Evolutionary conservation across 2,329 filamentous ascomycete species (phyloP).

Genomic region (Penicillium decumbens): DNA sequence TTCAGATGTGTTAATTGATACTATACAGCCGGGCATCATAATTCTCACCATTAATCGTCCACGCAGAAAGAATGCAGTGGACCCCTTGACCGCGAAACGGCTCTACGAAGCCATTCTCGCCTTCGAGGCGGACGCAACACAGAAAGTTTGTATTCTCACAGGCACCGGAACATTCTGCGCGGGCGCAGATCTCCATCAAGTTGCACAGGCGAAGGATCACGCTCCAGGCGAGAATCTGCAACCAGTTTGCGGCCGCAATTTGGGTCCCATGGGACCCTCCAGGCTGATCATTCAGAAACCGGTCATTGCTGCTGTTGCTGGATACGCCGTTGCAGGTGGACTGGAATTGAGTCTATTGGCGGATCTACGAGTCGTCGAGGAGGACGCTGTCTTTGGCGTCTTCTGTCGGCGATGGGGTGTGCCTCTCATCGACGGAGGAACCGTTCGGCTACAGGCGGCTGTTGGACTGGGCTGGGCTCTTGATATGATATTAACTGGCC

Average conservation of each 20-base stretch:
- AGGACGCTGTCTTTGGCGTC: constrained; percentile 52
- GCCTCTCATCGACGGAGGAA: constrained; percentile 51
- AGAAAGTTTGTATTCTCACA: constrained; percentile 52
- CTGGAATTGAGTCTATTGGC: constrained; percentile 52
- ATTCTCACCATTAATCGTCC: constrained; percentile 54
- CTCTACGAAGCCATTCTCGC: constrained; percentile 47
- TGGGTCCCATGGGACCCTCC: constrained; percentile 52
- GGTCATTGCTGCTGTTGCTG: constrained; percentile 50
- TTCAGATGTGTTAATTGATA: constrained; percentile 4
- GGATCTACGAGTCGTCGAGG: constrained; percentile 52
- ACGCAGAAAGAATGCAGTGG: constrained; percentile 50
- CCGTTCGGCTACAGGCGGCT: constrained; percentile 50
- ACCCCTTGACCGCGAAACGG: constrained; percentile 46
- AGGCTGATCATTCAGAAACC: constrained; percentile 50
- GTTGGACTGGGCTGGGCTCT: constrained; percentile 52
- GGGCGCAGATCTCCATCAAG: constrained; percentile 50
- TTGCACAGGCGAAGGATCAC: constrained; percentile 28
- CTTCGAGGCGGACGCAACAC: constrained; percentile 49
- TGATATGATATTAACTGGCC: constrained; percentile 56
- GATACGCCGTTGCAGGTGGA: constrained; percentile 53
- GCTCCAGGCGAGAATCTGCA: constrained; percentile 21
- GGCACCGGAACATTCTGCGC: constrained; percentile 52
- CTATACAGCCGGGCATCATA: constrained; percentile 43
- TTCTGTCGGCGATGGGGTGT: constrained; percentile 54
- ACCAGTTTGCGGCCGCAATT: constrained; percentile 35